A percentile compares a stretch with the other conserved stretches of the same genome.
Evolutionary conservation across 371 early-diverging fungal species (phyloP).

Genomic region (Spraguea lophii): DNA sequence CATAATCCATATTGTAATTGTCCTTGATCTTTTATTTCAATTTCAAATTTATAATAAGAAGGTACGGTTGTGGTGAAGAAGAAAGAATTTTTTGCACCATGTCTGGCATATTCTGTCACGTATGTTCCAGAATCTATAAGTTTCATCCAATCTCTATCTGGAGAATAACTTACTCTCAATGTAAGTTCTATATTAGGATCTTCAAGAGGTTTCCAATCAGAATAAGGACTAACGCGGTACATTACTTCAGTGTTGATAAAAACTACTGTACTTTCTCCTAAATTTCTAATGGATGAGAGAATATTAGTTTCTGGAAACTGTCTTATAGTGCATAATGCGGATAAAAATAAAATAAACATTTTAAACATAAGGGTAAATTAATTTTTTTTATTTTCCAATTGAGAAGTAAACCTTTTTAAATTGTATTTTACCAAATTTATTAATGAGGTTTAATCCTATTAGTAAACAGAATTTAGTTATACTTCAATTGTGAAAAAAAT

Average conservation of each 20-base stretch:
- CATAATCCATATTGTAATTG: neutral
- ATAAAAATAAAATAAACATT: neutral
- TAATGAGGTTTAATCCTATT: too few relatives aligned
- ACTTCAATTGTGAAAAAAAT: neutral
- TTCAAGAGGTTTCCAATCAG: neutral
- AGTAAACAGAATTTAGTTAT: neutral
- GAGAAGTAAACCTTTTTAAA: too few relatives aligned
- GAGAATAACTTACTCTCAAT: neutral
- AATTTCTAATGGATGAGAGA: neutral
- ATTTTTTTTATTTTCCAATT: neutral
- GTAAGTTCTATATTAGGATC: neutral
- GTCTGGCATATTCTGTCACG: neutral
- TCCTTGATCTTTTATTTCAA: neutral
- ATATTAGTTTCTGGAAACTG: neutral
- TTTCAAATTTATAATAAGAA: neutral
- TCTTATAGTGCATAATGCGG: neutral
- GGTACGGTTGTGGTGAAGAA: neutral
- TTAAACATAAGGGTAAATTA: neutral
- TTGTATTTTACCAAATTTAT: too few relatives aligned
- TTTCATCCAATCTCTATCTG: neutral
- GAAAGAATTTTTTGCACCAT: neutral
- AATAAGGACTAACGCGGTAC: neutral
- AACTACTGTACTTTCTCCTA: neutral
- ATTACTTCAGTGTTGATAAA: neutral
- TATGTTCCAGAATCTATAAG: neutral